A percentile compares a stretch with the other conserved stretches of the same genome.
Conservation (phyloP, 1,284 basidiomycete genomes). For the Cystobasidium pallidum region DNA sequence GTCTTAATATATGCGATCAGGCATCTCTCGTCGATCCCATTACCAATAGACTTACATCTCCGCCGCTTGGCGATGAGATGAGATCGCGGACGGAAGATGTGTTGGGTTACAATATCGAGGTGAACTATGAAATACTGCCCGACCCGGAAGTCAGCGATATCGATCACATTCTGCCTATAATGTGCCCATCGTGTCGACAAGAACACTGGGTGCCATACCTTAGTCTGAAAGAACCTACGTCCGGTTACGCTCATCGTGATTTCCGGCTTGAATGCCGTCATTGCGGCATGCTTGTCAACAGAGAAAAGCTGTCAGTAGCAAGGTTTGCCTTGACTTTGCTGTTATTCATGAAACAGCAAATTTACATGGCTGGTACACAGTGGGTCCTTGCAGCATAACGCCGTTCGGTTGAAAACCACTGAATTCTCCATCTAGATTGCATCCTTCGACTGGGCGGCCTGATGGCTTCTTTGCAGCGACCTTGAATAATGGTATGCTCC, state of each 20-base stretch:
- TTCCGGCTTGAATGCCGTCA: constrained; percentile 26
- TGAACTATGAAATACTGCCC: constrained; percentile 27
- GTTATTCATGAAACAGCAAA: constrained; percentile 31
- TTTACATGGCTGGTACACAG: constrained; percentile 36
- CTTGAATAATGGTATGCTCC: constrained; percentile 28
- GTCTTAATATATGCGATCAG: background rate
- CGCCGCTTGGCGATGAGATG: constrained; percentile 2
- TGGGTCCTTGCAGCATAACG: constrained; percentile 6
- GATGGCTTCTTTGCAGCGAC: constrained; percentile 42
- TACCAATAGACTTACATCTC: constrained; percentile 6
- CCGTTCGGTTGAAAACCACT: background rate
- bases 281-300: constrained; percentile 29
- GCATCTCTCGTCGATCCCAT: constrained; percentile 21
- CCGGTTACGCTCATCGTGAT: constrained; percentile 34
- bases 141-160: constrained; percentile 18
- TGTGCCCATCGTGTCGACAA: constrained; percentile 33
- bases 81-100: constrained; percentile 4
- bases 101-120: constrained; percentile 26
- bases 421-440: constrained; percentile 6
- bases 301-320: constrained; percentile 28
- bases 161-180: constrained; percentile 26
- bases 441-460: constrained; percentile 35
- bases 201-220: constrained; percentile 31
- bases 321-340: constrained; percentile 32
- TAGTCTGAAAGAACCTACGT: constrained; percentile 25